Conservation (phyloP, 306 rosid species). For the Fragaria nilgerrensis region DNA sequence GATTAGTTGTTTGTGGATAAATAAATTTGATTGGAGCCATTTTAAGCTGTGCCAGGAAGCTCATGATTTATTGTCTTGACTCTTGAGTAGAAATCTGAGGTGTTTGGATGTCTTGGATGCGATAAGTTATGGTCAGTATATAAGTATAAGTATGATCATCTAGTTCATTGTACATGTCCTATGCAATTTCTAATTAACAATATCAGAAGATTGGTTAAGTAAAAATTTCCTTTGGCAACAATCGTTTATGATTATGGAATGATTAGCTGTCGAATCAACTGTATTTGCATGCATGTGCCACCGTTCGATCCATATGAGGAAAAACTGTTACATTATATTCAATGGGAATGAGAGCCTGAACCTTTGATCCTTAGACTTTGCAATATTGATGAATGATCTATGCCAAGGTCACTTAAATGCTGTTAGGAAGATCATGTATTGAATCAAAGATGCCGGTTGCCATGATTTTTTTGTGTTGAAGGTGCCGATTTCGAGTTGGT, state of each 20-base stretch:
- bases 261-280: slow-evolving; percentile 34
- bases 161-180: background rate
- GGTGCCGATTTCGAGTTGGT: slow-evolving; percentile 99
- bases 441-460: slow-evolving; percentile 96
- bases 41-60: slow-evolving; percentile 10
- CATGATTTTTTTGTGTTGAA: slow-evolving; percentile 89
- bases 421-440: slow-evolving; percentile 79
- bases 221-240: slow-evolving; percentile 21
- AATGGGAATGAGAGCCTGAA: slow-evolving; percentile 56
- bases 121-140: background rate
- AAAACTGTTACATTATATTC: slow-evolving; percentile 44
- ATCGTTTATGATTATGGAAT: slow-evolving; percentile 35
- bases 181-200: background rate
- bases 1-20: background rate
- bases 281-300: slow-evolving; percentile 40
- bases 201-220: slow-evolving; percentile 11
- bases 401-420: slow-evolving; percentile 80
- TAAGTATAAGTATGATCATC: background rate
- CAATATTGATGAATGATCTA: slow-evolving; percentile 78
- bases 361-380: slow-evolving; percentile 54
- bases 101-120: background rate
- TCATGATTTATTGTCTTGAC: background rate
- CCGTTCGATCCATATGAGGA: slow-evolving; percentile 47
- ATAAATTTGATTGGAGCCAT: background rate
- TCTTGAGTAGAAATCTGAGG: slow-evolving; percentile 2